Conservation (phyloP, 352 stramenopile species). For the Halophytophthora polymorphica region DNA sequence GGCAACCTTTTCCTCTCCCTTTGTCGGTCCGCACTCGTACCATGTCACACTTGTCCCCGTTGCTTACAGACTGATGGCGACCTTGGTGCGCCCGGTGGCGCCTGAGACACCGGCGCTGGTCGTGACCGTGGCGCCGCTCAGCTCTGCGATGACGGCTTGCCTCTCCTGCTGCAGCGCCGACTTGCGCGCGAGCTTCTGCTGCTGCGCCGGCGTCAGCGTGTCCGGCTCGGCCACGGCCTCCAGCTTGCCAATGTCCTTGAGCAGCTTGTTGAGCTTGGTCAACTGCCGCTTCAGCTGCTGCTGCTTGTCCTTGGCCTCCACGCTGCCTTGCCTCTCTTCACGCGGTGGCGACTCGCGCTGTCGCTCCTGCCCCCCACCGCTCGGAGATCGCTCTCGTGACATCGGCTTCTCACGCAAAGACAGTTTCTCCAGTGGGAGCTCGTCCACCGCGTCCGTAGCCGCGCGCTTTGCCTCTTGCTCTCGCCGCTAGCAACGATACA, state of each 20-base stretch:
- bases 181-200: constrained; percentile 30
- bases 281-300: constrained; percentile 46
- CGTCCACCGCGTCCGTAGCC: constrained; percentile 9
- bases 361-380: too few species aligned
- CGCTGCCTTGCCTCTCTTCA: too few species aligned
- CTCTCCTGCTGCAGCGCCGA: constrained; percentile 29
- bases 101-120: constrained; percentile 11
- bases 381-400: constrained; percentile 2
- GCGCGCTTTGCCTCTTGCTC: constrained; percentile 16
- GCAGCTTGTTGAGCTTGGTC: constrained; percentile 49
- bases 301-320: too few species aligned
- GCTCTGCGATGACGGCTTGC: constrained; percentile 37
- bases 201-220: constrained; percentile 28
- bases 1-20: constrained; percentile 7
- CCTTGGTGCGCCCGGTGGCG: constrained; percentile 16
- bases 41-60: constrained; percentile 6
- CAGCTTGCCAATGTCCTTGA: constrained; percentile 33
- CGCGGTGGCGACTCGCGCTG: too few species aligned
- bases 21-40: too few species aligned
- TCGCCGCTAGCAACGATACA: constrained; percentile 8
- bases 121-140: constrained; percentile 37
- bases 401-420: constrained; percentile 23
- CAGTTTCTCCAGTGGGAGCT: constrained; percentile 29
- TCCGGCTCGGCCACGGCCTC: constrained; percentile 5
- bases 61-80: constrained; percentile 24